Evolutionary conservation across 768 basidiomycete genomes (phyloP).

Genomic region (Auricularia auricula-judae): DNA sequence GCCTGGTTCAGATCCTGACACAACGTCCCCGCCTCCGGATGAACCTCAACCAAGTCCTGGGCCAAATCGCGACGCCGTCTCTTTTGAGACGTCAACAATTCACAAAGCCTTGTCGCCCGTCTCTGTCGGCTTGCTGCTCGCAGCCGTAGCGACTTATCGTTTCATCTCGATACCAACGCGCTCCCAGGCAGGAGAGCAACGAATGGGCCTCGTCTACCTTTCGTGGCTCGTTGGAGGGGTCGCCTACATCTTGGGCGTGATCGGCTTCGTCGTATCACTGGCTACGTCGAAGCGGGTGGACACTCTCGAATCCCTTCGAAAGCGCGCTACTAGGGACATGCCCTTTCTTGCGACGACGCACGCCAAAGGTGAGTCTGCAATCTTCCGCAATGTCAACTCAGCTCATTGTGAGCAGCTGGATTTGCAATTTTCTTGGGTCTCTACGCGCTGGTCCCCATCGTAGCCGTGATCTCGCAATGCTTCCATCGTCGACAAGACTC

Average conservation of each 20-base stretch:
- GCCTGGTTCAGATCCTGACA: conserved; percentile 9
- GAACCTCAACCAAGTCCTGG: background rate
- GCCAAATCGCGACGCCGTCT: background rate
- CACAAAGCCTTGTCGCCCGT: conserved; percentile 40
- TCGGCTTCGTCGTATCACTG: conserved; percentile 51
- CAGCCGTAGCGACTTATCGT: conserved; percentile 30
- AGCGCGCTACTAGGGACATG: background rate
- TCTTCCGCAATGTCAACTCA: background rate
- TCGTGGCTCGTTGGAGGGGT: conserved; percentile 30
- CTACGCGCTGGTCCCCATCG: background rate
- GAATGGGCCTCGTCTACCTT: conserved; percentile 22
- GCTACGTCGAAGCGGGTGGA: background rate
- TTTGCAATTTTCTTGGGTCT: background rate
- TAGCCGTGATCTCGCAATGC: background rate
- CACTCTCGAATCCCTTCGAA: background rate
- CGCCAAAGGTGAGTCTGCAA: background rate
- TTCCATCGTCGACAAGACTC: background rate
- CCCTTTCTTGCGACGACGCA: background rate
- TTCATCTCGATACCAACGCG: conserved; percentile 29
- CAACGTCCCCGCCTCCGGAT: background rate
- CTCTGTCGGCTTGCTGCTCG: conserved; percentile 35
- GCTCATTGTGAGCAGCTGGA: background rate
- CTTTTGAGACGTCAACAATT: conserved; percentile 30
- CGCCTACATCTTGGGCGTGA: conserved; percentile 51
- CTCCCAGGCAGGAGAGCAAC: conserved; percentile 14